Percentiles rank a stretch among this genome's conserved stretches.
Evolutionary conservation across 1,284 basidiomycete species (phyloP).

Genomic region (Apiotrichum akiyoshidainum): DNA sequence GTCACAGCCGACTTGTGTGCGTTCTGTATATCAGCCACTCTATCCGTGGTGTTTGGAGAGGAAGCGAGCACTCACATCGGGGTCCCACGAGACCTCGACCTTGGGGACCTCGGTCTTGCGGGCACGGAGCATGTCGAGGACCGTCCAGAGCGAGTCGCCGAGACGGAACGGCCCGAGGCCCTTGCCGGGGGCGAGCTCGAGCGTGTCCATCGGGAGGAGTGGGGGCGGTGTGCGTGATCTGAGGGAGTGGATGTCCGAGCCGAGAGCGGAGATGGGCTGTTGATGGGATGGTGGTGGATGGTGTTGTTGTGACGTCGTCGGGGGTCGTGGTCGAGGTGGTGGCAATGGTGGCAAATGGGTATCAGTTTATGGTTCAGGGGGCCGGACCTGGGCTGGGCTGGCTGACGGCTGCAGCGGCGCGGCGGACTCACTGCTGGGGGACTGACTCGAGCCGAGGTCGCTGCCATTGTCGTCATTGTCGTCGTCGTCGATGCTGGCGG

Average conservation of each 20-base stretch:
- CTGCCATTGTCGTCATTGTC: too few relatives aligned
- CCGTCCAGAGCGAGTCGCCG: conserved; percentile 74
- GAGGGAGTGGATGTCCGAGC: neutral
- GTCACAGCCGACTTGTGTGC: conserved; percentile 66
- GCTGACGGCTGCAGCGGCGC: too few relatives aligned
- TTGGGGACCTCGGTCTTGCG: conserved; percentile 63
- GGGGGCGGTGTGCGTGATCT: neutral
- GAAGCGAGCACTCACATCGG: conserved; percentile 56
- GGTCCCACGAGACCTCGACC: conserved; percentile 78
- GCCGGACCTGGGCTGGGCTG: too few relatives aligned
- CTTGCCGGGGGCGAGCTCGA: conserved; percentile 72
- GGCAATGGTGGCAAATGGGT: too few relatives aligned
- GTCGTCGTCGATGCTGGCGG: too few relatives aligned
- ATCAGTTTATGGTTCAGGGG: too few relatives aligned
- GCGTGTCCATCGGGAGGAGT: conserved; percentile 49
- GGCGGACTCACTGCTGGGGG: too few relatives aligned
- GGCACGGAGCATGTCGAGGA: conserved; percentile 64
- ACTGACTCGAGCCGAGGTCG: too few relatives aligned
- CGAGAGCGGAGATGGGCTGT: neutral
- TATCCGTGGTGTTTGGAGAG: too few relatives aligned
- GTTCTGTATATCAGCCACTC: conserved; percentile 20
- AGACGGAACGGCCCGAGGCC: conserved; percentile 74
- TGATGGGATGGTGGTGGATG: neutral
- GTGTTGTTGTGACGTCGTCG: neutral
- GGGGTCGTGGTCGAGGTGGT: too few relatives aligned